These are phyloP conservation scores for Dactylis glomerata DNA, from an alignment of 176 grass and related monocot species.

Conservation along the genomic window DNA sequence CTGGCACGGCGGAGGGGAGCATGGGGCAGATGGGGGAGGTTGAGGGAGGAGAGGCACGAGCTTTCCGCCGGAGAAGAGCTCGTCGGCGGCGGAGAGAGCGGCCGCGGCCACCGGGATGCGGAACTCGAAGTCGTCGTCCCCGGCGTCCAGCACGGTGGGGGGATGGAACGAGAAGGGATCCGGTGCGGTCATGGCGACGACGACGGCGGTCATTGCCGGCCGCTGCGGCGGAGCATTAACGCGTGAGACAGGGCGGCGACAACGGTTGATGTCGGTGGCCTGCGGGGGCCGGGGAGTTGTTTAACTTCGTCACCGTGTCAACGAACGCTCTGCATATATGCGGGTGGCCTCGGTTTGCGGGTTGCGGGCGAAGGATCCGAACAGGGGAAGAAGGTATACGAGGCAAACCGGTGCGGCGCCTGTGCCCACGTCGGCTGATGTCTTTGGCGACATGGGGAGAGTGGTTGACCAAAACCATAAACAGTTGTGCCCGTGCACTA, in stretches of 20 bases:
- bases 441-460: neutral
- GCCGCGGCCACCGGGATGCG: slow-evolving; percentile 37
- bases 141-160: neutral
- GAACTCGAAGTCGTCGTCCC: slow-evolving; percentile 56
- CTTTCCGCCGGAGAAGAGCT: slow-evolving; percentile 66
- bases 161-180: slow-evolving; percentile 35
- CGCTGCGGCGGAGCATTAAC: slow-evolving; percentile 38
- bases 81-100: slow-evolving; percentile 58
- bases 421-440: neutral
- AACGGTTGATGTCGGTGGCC: neutral
- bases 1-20: neutral
- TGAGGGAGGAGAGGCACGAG: slow-evolving; percentile 46
- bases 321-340: slow-evolving; percentile 28
- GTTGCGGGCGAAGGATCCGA: neutral
- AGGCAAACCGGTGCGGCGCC: slow-evolving; percentile 15
- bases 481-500: neutral
- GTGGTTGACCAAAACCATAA: neutral
- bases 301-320: slow-evolving; percentile 39
- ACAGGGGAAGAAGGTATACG: slow-evolving; percentile 23
- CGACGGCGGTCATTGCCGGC: slow-evolving; percentile 43
- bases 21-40: neutral
- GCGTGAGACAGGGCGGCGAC: neutral
- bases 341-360: slow-evolving; percentile 1
- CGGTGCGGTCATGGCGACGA: slow-evolving; percentile 29
- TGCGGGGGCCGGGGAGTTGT: slow-evolving; percentile 5